Conservation (phyloP, 176 grass and related monocot genomes). For the Aegilops longissima region DNA sequence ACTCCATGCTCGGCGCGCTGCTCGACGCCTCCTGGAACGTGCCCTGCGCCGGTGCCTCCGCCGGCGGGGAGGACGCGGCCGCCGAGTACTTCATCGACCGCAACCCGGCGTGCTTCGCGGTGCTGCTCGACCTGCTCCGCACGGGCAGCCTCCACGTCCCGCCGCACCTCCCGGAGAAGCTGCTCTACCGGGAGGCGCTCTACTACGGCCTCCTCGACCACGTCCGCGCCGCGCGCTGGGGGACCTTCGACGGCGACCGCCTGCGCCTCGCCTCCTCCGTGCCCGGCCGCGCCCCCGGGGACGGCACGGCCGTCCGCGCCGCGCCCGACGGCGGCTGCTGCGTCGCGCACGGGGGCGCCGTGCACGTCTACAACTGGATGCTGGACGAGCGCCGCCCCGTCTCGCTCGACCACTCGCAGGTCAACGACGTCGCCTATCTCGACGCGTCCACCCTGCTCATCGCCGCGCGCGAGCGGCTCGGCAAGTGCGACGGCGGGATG, state of each 20-base stretch:
- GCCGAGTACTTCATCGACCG: slow-evolving; percentile 92
- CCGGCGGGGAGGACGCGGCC: not conserved
- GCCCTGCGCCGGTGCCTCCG: not conserved
- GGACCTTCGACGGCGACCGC: slow-evolving; percentile 72
- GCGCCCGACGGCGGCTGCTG: slow-evolving; percentile 87
- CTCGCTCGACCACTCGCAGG: slow-evolving; percentile 69
- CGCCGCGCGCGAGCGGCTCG: slow-evolving; percentile 68
- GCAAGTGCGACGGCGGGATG: slow-evolving; percentile 70
- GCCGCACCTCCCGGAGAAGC: slow-evolving; percentile 66
- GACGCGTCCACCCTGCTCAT: slow-evolving; percentile 63
- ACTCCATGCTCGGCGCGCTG: slow-evolving; percentile 94
- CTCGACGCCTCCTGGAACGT: slow-evolving; percentile 91
- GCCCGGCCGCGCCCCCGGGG: slow-evolving; percentile 67
- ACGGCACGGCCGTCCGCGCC: slow-evolving; percentile 85
- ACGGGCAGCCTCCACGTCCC: slow-evolving; percentile 81
- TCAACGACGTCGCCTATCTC: slow-evolving; percentile 91
- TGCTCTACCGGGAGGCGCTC: slow-evolving; percentile 85
- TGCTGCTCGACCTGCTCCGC: slow-evolving; percentile 86
- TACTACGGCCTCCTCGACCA: slow-evolving; percentile 84
- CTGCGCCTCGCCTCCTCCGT: slow-evolving; percentile 54
- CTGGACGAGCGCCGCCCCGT: slow-evolving; percentile 76
- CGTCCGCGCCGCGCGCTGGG: slow-evolving; percentile 77
- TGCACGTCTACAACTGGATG: slow-evolving; percentile 96
- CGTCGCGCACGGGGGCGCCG: slow-evolving; percentile 87
- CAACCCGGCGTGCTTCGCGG: slow-evolving; percentile 84